Evolutionary conservation across 257 asterid species (phyloP), one percentile per base, ranked within the genome.

Genomic region (Salvia hispanica): DNA sequence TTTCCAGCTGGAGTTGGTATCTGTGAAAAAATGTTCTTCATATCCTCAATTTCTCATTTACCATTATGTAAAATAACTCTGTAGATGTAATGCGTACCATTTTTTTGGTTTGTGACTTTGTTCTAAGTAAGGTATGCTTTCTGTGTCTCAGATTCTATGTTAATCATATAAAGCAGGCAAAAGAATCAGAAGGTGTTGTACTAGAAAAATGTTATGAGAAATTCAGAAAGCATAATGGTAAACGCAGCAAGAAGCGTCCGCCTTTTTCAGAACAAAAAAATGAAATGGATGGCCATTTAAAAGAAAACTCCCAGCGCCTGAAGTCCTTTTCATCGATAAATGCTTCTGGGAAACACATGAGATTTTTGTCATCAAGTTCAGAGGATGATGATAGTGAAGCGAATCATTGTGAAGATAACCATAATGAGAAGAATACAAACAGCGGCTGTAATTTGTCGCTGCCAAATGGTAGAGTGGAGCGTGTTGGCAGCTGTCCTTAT

Each of bases 401-500:
- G 75, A 72, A 72, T 74, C 77, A 78, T 54, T 13, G 43, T 72
- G 82, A 77, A 64, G 82, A 77, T 71, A 63, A 65, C 58, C 76
- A 62, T 68, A 65, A 39, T 28, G 79, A 47, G 67, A 77, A 71
- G 60, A 71, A 76, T 65, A 53, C 53, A 15, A 59, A 58, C 15
- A 56, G 58, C 69, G 67, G 33, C 64, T 67, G 71, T 63, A 78
- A 75, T 64, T 58, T 63, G 58, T 55, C 74, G 37, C 66, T 74
- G 71, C 83, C 74, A 72, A 78, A 73, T 68, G 76, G 37, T 64
- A 79, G 69, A 57, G 53, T 82, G 15, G 97, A 90, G 51, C 81
- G 79, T 77, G 83, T 83, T 45, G 81, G 87, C 76, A 85, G 86
- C 31, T 93, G 99, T 74, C 99, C 99, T 68, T 90, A 93, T 75